phyloP scores from a whole-genome alignment of 371 early-diverging fungal genomes.

The Rhizopus sp. region DNA sequence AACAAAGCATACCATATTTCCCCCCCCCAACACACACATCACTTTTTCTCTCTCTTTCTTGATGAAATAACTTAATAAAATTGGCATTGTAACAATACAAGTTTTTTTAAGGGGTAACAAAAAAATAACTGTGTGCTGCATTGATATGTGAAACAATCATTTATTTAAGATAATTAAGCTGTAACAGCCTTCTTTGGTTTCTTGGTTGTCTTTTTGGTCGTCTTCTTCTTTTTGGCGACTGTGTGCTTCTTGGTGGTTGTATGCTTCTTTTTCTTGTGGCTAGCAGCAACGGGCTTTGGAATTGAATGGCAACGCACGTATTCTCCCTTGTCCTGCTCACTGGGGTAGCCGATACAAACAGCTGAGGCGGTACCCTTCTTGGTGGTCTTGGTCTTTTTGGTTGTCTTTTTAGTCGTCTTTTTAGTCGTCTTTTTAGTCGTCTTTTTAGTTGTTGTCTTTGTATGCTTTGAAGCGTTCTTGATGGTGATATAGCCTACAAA shows the following conservation, averaged over 20 bases:
- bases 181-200: background rate
- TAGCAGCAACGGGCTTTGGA: constrained; percentile 5
- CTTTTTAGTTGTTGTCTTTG: background rate
- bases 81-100: background rate
- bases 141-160: background rate
- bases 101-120: background rate
- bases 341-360: constrained; percentile 22
- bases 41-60: background rate
- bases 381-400: background rate
- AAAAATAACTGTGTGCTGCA: background rate
- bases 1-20: background rate
- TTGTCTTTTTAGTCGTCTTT: background rate
- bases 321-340: background rate
- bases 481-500: constrained; percentile 7
- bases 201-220: constrained; percentile 13
- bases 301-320: constrained; percentile 22
- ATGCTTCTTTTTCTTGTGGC: constrained; percentile 2
- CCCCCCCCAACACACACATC: background rate
- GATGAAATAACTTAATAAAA: background rate
- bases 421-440: background rate
- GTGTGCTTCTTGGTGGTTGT: background rate
- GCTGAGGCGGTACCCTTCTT: constrained; percentile 13
- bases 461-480: background rate
- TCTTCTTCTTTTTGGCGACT: constrained; percentile 10
- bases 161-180: constrained; percentile 4